Percentiles rank a stretch among this genome's conserved stretches.
These are phyloP conservation scores for Fusarium buharicum DNA, from an alignment of 2,329 filamentous ascomycete species.

Conservation along the genomic window DNA sequence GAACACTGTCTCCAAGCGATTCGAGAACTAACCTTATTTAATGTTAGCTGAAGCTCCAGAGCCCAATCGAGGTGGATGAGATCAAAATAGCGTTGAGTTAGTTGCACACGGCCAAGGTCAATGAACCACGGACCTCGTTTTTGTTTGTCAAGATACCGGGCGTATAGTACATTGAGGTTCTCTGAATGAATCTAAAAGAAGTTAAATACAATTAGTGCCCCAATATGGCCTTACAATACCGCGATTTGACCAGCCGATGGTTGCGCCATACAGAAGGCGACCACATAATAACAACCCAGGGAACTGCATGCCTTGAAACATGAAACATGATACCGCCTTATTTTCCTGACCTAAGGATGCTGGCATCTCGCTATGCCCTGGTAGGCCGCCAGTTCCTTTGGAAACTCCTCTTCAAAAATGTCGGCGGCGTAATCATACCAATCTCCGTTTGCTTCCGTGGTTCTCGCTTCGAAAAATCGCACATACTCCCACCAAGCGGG, in stretches of 20 bases:
- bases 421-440: constrained; percentile 49
- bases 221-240: not conserved
- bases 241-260: not conserved
- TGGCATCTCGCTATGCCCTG: constrained; percentile 48
- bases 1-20: constrained; percentile 86
- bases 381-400: constrained; percentile 46
- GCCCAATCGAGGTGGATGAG: not conserved
- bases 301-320: not conserved
- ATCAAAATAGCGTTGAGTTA: constrained; percentile 25
- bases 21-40: constrained; percentile 56
- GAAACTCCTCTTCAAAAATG: constrained; percentile 43
- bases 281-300: not conserved
- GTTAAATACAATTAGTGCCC: constrained; percentile 18
- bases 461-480: constrained; percentile 50
- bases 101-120: not conserved
- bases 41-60: not conserved
- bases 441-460: constrained; percentile 42
- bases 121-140: constrained; percentile 1
- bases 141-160: constrained; percentile 34
- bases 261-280: not conserved
- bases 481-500: constrained; percentile 51
- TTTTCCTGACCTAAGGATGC: constrained; percentile 16
- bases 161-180: constrained; percentile 37
- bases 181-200: constrained; percentile 18
- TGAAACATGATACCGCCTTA: not conserved